phyloP scores from a whole-genome alignment of 2,329 filamentous ascomycete species.

The Botrytis elliptica region DNA sequence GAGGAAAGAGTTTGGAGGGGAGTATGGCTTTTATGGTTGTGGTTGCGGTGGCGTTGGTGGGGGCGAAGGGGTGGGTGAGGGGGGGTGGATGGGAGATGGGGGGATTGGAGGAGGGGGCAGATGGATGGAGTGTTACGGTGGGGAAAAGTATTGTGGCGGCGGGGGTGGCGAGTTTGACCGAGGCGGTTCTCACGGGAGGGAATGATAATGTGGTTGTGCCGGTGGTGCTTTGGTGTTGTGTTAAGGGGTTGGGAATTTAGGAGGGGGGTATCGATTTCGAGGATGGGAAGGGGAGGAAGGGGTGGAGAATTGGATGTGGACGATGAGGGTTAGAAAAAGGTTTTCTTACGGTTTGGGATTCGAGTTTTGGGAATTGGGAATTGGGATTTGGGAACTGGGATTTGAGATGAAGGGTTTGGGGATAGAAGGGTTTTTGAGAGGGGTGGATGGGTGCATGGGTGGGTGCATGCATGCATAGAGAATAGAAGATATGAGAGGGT shows the following conservation, averaged over 20 bases:
- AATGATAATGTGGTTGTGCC: slow-evolving; percentile 93
- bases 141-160: slow-evolving; percentile 72
- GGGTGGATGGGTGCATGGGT: too few relatives aligned
- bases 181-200: slow-evolving; percentile 91
- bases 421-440: too few relatives aligned
- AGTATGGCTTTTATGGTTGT: slow-evolving; percentile 76
- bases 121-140: not conserved
- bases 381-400: too few relatives aligned
- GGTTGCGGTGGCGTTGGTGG: slow-evolving; percentile 71
- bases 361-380: too few relatives aligned
- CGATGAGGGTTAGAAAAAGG: not conserved
- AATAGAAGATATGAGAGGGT: too few relatives aligned
- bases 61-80: slow-evolving; percentile 70
- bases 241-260: slow-evolving; percentile 60
- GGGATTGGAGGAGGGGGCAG: slow-evolving; percentile 45
- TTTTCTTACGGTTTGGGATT: not conserved
- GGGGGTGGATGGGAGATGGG: slow-evolving; percentile 80
- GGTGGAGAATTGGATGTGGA: too few relatives aligned
- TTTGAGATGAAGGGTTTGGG: too few relatives aligned
- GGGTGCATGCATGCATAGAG: not conserved
- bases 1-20: slow-evolving; percentile 93
- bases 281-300: too few relatives aligned
- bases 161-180: slow-evolving; percentile 80
- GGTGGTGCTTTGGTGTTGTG: slow-evolving; percentile 86
- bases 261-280: too few relatives aligned